phyloP scores from a whole-genome alignment of 352 stramenopile species.

The Aphanomyces euteiches region DNA sequence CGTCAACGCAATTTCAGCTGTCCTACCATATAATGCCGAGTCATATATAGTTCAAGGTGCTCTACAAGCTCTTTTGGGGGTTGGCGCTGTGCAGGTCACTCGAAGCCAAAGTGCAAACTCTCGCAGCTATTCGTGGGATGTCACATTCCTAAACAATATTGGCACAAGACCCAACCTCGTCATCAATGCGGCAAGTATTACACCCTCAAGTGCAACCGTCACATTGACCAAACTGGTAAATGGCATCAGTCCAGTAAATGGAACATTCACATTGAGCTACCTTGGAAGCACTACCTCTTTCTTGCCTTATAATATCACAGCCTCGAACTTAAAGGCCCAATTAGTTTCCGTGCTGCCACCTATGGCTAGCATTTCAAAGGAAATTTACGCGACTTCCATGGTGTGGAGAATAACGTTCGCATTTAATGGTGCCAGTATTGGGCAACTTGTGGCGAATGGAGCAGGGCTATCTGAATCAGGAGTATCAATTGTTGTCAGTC shows the following conservation, averaged over 20 bases:
- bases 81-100: conserved; percentile 54
- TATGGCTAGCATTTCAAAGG: conserved; percentile 12
- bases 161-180: conserved; percentile 46
- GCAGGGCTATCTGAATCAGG: background rate
- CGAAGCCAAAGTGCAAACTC: conserved; percentile 36
- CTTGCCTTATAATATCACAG: background rate
- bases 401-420: conserved; percentile 23
- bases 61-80: conserved; percentile 49
- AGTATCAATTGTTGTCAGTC: conserved; percentile 7
- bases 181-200: conserved; percentile 25
- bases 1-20: conserved; percentile 45
- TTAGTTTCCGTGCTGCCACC: background rate
- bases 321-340: background rate
- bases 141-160: conserved; percentile 50
- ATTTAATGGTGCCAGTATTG: background rate
- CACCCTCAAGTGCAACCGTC: conserved; percentile 4
- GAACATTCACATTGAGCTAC: conserved; percentile 23
- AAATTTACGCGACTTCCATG: background rate
- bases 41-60: conserved; percentile 45
- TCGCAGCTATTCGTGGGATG: conserved; percentile 38
- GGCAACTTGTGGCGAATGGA: background rate
- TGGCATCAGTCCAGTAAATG: conserved; percentile 2
- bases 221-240: conserved; percentile 20
- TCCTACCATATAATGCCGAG: conserved; percentile 45
- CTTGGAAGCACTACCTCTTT: background rate